Evolutionary conservation across 2,329 filamentous ascomycete species (phyloP).

Genomic region (Cyphellophora attinorum): DNA sequence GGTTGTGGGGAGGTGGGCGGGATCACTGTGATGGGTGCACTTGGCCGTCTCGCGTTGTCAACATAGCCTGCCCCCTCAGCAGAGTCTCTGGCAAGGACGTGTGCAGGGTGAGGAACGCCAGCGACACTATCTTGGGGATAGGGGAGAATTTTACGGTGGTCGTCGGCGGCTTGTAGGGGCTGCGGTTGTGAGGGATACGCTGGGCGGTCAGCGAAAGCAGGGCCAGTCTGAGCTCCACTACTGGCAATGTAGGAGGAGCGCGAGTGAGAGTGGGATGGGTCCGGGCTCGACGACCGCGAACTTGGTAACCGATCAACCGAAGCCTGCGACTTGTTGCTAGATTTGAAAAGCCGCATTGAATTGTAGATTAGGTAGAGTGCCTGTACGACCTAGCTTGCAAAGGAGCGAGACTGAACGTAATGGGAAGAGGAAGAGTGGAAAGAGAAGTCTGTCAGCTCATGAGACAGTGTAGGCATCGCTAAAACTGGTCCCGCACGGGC

Average conservation of each 20-base stretch:
- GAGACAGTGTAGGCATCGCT: too few relatives aligned
- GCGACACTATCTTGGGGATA: neutral
- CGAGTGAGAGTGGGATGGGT: neutral
- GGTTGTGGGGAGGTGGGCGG: conserved; percentile 10
- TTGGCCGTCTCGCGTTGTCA: conserved; percentile 13
- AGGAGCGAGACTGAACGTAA: too few relatives aligned
- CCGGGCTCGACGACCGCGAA: conserved; percentile 1
- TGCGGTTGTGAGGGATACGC: neutral
- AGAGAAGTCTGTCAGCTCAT: too few relatives aligned
- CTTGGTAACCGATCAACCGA: conserved; percentile 8
- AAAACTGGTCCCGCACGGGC: too few relatives aligned
- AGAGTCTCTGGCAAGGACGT: conserved; percentile 1
- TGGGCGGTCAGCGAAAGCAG: neutral
- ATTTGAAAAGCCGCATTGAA: conserved; percentile 19
- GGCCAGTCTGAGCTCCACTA: neutral
- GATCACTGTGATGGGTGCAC: conserved; percentile 10
- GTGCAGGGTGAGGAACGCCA: neutral
- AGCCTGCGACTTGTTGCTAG: conserved; percentile 19
- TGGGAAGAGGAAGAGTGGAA: too few relatives aligned
- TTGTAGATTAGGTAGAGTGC: too few relatives aligned
- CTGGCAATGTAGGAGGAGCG: neutral
- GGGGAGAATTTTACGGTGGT: neutral
- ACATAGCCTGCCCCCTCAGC: conserved; percentile 8
- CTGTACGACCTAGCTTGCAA: too few relatives aligned
- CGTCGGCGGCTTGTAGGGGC: neutral